Conservation (phyloP, 768 basidiomycete species). For the Amylocystis lapponica region DNA sequence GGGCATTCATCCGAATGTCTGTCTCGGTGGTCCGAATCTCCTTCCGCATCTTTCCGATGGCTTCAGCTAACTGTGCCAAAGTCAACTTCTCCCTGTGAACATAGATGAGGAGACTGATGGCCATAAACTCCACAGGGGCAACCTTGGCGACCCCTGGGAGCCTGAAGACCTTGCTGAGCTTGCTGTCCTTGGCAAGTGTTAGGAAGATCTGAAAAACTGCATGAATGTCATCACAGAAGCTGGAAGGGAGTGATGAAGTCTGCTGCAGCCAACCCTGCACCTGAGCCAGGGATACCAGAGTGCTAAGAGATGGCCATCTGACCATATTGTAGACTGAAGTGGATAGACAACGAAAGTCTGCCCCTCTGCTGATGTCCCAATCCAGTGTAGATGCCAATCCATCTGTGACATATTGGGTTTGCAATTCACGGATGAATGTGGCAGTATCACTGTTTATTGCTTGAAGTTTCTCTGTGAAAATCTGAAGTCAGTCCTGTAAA, state of each 20-base stretch:
- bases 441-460: slow-evolving; percentile 56
- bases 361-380: slow-evolving; percentile 32
- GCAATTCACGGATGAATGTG: slow-evolving; percentile 51
- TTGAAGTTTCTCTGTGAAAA: slow-evolving; percentile 55
- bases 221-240: slow-evolving; percentile 29
- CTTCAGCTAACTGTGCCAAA: slow-evolving; percentile 35
- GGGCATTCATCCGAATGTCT: slow-evolving; percentile 62
- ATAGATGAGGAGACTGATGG: slow-evolving; percentile 48
- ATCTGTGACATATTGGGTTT: slow-evolving; percentile 38
- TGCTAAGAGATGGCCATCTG: slow-evolving; percentile 16
- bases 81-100: slow-evolving; percentile 37
- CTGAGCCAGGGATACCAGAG: slow-evolving; percentile 6
- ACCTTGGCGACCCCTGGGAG: slow-evolving; percentile 37
- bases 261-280: slow-evolving; percentile 22
- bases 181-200: slow-evolving; percentile 34
- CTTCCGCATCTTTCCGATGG: slow-evolving; percentile 46
- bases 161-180: slow-evolving; percentile 33
- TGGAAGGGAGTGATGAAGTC: slow-evolving; percentile 20
- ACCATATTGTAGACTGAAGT: slow-evolving; percentile 26
- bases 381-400: slow-evolving; percentile 28
- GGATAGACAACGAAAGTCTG: slow-evolving; percentile 31
- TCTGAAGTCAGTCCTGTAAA: not conserved
- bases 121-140: slow-evolving; percentile 65
- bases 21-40: slow-evolving; percentile 48
- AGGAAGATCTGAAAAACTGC: slow-evolving; percentile 44